Evolutionary conservation across 208 protist species (phyloP).

Genomic region (Wallacemonas rigidus): DNA sequence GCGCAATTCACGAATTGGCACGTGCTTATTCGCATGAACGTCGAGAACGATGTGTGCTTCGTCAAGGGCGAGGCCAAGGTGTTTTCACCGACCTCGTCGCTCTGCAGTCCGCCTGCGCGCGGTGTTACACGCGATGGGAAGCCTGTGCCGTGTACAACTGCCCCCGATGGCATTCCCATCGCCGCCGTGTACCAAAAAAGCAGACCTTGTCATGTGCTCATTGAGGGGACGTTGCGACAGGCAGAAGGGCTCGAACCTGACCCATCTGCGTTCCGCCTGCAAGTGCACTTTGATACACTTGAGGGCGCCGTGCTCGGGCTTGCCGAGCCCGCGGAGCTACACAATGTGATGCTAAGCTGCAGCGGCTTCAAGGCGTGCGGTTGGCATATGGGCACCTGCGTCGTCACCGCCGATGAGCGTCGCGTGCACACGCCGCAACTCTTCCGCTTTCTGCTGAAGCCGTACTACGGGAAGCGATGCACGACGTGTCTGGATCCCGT

Average conservation of each 20-base stretch:
- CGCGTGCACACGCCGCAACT: constrained; percentile 40
- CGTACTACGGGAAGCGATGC: constrained; percentile 72
- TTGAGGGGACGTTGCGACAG: constrained; percentile 56
- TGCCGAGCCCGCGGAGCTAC: constrained; percentile 41
- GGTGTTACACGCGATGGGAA: constrained; percentile 54
- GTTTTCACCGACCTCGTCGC: constrained; percentile 70
- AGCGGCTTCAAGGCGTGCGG: constrained; percentile 72
- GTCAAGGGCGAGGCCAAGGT: constrained; percentile 77
- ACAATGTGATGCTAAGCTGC: constrained; percentile 78
- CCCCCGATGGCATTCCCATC: constrained; percentile 63
- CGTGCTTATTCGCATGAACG: constrained; percentile 75
- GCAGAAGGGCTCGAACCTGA: constrained; percentile 31
- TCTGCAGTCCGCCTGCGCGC: constrained; percentile 54
- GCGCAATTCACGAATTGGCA: constrained; percentile 83
- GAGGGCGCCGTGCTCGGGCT: constrained; percentile 72
- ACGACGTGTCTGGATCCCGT: constrained; percentile 86
- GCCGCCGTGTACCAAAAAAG: constrained; percentile 61
- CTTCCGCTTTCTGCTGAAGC: constrained; percentile 76
- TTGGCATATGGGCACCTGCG: constrained; percentile 76
- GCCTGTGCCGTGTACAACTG: constrained; percentile 40
- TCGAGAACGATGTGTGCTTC: constrained; percentile 79
- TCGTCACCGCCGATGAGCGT: constrained; percentile 33
- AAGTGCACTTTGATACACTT: constrained; percentile 73
- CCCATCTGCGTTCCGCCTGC: constrained; percentile 60
- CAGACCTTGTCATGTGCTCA: constrained; percentile 53